Evolutionary conservation across 306 rosid species (phyloP).

Genomic region (Hippophae rhamnoides): DNA sequence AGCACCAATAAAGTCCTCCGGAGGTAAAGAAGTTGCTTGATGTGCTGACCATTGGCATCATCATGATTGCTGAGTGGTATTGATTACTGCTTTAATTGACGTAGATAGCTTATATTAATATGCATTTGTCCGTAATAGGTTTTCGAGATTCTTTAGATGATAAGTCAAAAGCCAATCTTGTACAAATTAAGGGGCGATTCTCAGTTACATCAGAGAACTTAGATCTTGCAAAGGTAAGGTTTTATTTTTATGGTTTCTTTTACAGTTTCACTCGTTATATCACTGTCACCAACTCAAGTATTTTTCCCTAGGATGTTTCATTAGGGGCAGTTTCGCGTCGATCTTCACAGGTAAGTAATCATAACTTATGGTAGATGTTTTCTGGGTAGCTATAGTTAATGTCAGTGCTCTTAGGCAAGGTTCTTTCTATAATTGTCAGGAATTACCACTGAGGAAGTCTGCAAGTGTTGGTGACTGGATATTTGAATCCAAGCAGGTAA

Average conservation of each 20-base stretch:
- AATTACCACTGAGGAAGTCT: constrained; percentile 73
- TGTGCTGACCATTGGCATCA: constrained; percentile 3
- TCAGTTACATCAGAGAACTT: constrained; percentile 95
- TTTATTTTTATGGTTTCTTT: constrained; percentile 2
- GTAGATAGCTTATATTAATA: constrained; percentile 16
- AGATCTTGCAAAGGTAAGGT: constrained; percentile 85
- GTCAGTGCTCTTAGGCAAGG: constrained; percentile 12
- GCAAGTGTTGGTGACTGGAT: constrained; percentile 99
- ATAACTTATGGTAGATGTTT: constrained; percentile 8
- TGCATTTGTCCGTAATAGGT: constrained; percentile 40
- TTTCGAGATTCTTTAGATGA: constrained; percentile 91
- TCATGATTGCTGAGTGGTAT: constrained; percentile 4
- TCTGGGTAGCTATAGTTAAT: constrained; percentile 6
- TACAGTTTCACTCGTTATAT: constrained; percentile 7
- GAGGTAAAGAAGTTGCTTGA: constrained; percentile 52
- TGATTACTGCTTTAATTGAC: constrained; percentile 10
- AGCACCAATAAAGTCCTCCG: constrained; percentile 95
- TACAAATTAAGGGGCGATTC: constrained; percentile 95
- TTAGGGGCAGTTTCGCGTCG: constrained; percentile 75
- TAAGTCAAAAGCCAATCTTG: constrained; percentile 82
- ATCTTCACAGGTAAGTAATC: constrained; percentile 75
- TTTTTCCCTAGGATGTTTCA: constrained; percentile 74
- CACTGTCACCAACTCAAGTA: constrained; percentile 36
- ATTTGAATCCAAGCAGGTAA: constrained; percentile 72
- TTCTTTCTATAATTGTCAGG: constrained; percentile 42